A percentile compares a stretch with the other conserved stretches of the same genome.
phyloP scores from a whole-genome alignment of 768 basidiomycete genomes.

The Kwoniella europaea region DNA sequence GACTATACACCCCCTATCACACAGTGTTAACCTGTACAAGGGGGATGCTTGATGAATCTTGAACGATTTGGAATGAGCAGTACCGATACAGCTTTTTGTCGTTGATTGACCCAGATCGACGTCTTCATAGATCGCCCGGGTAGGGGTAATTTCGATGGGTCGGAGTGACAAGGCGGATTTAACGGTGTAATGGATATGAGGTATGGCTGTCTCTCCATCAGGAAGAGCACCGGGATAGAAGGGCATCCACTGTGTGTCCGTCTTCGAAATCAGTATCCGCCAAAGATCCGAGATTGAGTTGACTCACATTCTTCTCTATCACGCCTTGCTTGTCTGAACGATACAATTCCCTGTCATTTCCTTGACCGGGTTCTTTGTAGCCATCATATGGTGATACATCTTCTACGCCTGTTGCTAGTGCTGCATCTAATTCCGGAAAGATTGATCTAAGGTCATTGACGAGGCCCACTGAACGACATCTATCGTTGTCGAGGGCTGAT shows the following conservation, averaged over 20 bases:
- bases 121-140: slow-evolving; percentile 5
- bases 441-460: slow-evolving; percentile 8
- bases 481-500: slow-evolving; percentile 9
- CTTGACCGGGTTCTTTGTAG: slow-evolving; percentile 9
- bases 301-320: slow-evolving; percentile 22
- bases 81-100: slow-evolving; percentile 7
- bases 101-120: background rate
- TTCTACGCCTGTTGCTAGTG: slow-evolving; percentile 13
- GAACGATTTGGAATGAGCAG: slow-evolving; percentile 5
- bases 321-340: slow-evolving; percentile 10
- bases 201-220: slow-evolving; percentile 8
- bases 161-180: slow-evolving; percentile 16
- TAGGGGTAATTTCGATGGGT: slow-evolving; percentile 8
- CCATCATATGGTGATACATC: slow-evolving; percentile 14
- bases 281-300: background rate
- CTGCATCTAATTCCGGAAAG: slow-evolving; percentile 4
- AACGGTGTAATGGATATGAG: slow-evolving; percentile 25
- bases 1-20: slow-evolving; percentile 22
- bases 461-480: slow-evolving; percentile 15
- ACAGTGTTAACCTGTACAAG: slow-evolving; percentile 24
- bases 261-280: background rate
- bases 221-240: slow-evolving; percentile 25
- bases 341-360: slow-evolving; percentile 6
- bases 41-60: slow-evolving; percentile 26
- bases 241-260: slow-evolving; percentile 17